A percentile compares a stretch with the other conserved stretches of the same genome.
phyloP scores from a whole-genome alignment of 2,329 filamentous ascomycete genomes.

The Fusarium illudens region DNA sequence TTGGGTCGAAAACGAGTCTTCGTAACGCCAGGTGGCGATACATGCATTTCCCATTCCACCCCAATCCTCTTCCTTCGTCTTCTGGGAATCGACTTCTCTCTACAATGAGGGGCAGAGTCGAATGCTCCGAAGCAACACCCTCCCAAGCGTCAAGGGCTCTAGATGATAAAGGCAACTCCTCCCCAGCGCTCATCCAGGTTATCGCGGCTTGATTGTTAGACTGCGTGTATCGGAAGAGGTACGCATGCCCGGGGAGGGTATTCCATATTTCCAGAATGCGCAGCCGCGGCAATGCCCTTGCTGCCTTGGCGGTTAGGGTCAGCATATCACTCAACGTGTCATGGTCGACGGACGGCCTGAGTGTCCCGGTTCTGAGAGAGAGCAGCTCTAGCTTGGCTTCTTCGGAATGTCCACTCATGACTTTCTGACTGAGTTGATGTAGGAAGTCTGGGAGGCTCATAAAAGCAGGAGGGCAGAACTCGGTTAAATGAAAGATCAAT shows the following conservation, averaged over 20 bases:
- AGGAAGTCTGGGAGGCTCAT: not conserved
- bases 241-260: not conserved
- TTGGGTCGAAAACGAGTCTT: not conserved
- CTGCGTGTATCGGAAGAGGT: conserved; percentile 8
- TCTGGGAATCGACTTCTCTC: not conserved
- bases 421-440: not conserved
- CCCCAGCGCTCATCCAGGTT: not conserved
- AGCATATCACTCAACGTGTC: not conserved
- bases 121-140: not conserved
- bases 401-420: not conserved
- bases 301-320: not conserved
- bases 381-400: not conserved
- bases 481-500: not conserved
- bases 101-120: not conserved
- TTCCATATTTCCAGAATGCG: conserved; percentile 7
- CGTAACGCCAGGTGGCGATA: not conserved
- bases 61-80: not conserved
- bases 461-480: not conserved
- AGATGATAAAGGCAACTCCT: not conserved
- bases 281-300: not conserved
- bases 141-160: not conserved
- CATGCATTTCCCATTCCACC: not conserved
- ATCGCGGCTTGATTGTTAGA: not conserved
- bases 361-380: not conserved
- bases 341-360: not conserved